Conservation (phyloP, 495 filamentous ascomycete species). For the Xylaria castorea region DNA sequence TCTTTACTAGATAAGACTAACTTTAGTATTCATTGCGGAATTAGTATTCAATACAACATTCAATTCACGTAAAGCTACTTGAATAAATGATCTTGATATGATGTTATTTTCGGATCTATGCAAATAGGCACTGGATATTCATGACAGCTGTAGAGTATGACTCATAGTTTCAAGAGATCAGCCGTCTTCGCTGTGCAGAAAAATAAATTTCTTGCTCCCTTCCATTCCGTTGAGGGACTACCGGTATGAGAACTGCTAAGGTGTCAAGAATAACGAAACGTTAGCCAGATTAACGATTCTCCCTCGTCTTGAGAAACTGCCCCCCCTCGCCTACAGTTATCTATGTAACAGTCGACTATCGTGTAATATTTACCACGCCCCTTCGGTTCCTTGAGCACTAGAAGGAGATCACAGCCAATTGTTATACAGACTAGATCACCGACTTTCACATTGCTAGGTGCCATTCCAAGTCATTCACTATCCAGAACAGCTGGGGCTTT, state of each 20-base stretch:
- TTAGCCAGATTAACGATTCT: not conserved
- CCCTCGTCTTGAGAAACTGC: not conserved
- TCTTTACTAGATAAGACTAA: not conserved
- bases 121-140: not conserved
- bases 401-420: not conserved
- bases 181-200: not conserved
- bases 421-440: not conserved
- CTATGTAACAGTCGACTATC: not conserved
- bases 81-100: not conserved
- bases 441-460: not conserved
- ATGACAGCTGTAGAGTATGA: not conserved
- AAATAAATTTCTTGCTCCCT: not conserved
- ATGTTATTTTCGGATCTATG: not conserved
- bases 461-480: not conserved
- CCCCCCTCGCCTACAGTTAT: not conserved
- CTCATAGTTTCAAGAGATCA: not conserved
- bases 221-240: not conserved
- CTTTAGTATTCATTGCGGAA: not conserved
- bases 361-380: not conserved
- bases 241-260: not conserved
- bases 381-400: not conserved
- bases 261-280: not conserved
- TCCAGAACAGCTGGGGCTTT: not conserved
- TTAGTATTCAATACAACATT: not conserved
- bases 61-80: not conserved